phyloP scores from a whole-genome alignment of 2,329 filamentous ascomycete species.

The Plectosphaerella sp. region DNA sequence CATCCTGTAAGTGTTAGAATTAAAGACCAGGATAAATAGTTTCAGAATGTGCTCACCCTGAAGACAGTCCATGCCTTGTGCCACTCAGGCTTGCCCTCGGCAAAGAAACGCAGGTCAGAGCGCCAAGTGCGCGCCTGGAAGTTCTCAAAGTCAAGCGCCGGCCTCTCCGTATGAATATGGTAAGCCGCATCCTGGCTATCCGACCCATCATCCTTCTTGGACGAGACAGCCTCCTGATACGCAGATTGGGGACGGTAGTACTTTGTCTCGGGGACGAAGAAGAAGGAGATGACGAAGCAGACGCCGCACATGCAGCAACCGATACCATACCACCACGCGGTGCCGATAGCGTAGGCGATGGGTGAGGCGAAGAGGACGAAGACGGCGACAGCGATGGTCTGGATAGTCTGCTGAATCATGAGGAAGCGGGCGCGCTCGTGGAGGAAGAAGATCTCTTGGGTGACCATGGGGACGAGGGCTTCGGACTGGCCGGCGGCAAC shows the following conservation, averaged over 20 bases:
- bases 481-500: conserved; percentile 36
- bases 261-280: conserved; percentile 37
- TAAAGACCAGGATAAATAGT: conserved; percentile 21
- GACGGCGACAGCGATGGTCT: conserved; percentile 30
- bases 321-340: conserved; percentile 37
- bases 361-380: conserved; percentile 33
- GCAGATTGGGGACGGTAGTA: conserved; percentile 30
- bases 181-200: conserved; percentile 10
- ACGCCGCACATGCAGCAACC: conserved; percentile 27
- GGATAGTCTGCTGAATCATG: conserved; percentile 35
- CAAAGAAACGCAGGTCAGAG: conserved; percentile 31
- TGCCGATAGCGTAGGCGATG: conserved; percentile 34
- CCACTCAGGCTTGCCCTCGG: conserved; percentile 31
- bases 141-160: conserved; percentile 26
- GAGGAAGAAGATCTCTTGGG: conserved; percentile 36
- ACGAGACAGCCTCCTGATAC: conserved; percentile 24
- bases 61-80: conserved; percentile 12
- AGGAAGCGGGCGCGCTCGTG: conserved; percentile 34
- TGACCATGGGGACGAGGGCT: conserved; percentile 34
- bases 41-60: conserved; percentile 13
- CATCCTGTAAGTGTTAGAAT: not conserved
- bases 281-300: conserved; percentile 27
- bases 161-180: conserved; percentile 10
- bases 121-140: conserved; percentile 27
- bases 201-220: conserved; percentile 12